Evolutionary conservation across 2,329 filamentous ascomycete genomes (phyloP).

Genomic region (Beauveria caledonica): DNA sequence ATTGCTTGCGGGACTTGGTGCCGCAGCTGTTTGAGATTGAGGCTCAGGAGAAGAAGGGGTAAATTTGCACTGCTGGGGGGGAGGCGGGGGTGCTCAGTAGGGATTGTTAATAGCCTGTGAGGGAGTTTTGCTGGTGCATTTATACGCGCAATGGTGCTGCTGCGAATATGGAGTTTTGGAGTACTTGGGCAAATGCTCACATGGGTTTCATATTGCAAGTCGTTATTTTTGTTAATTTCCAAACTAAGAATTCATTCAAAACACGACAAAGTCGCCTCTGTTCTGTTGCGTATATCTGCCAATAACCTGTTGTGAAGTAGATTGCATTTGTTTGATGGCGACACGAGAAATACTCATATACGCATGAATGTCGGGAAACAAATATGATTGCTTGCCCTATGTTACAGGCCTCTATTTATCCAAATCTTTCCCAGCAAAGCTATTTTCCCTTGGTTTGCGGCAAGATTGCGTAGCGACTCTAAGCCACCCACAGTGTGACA

Average conservation of each 20-base stretch:
- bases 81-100: too few relatives aligned
- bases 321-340: too few relatives aligned
- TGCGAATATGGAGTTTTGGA: neutral
- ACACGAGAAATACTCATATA: too few relatives aligned
- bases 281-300: neutral
- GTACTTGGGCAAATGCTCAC: neutral
- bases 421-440: too few relatives aligned
- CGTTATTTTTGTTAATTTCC: neutral
- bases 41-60: neutral
- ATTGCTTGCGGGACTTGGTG: constrained; percentile 43
- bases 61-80: neutral
- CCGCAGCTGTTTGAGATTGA: constrained; percentile 20
- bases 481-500: neutral
- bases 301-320: too few relatives aligned
- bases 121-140: neutral
- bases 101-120: neutral
- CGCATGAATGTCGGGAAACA: too few relatives aligned
- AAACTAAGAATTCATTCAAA: neutral
- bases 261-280: neutral
- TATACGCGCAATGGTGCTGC: neutral
- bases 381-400: too few relatives aligned
- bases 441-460: too few relatives aligned
- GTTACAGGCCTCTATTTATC: too few relatives aligned
- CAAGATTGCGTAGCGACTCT: too few relatives aligned
- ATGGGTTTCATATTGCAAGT: neutral